Evolutionary conservation across 805 yeast genomes (phyloP).

Genomic region (Saturnispora gosingensis): DNA sequence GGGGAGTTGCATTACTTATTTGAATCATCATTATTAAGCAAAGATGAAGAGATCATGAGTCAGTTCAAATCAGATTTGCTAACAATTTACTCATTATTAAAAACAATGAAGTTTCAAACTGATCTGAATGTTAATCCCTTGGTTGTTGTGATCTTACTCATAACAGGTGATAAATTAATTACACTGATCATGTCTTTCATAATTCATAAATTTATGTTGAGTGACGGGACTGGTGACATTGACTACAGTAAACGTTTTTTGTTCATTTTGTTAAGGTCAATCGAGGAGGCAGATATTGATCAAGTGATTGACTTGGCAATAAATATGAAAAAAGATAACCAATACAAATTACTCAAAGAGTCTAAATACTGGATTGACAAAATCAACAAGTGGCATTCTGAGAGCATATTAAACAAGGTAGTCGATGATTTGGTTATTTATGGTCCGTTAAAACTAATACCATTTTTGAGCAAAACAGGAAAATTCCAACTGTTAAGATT

Average conservation of each 20-base stretch:
- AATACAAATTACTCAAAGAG: background rate
- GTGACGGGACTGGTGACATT: background rate
- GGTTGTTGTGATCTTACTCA: background rate
- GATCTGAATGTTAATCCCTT: background rate
- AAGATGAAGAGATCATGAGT: background rate
- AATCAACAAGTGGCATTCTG: background rate
- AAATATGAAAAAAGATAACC: background rate
- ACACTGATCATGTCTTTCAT: constrained; percentile 1
- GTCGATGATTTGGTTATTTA: constrained; percentile 3
- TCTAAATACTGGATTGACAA: background rate
- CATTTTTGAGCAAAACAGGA: background rate
- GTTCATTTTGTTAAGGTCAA: constrained; percentile 1
- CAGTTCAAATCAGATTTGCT: background rate
- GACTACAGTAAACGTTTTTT: background rate
- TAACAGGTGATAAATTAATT: constrained; percentile 1
- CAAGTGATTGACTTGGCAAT: background rate
- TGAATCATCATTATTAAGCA: background rate
- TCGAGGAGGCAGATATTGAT: background rate
- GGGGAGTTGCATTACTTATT: background rate
- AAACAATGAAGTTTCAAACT: background rate
- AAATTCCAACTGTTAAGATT: background rate
- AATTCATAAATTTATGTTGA: constrained; percentile 1
- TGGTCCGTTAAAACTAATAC: constrained; percentile 2
- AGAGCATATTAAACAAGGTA: background rate
- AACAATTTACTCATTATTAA: background rate